phyloP scores from a whole-genome alignment of 2,329 filamentous ascomycete genomes.

The Ceratocystis colombiana region DNA sequence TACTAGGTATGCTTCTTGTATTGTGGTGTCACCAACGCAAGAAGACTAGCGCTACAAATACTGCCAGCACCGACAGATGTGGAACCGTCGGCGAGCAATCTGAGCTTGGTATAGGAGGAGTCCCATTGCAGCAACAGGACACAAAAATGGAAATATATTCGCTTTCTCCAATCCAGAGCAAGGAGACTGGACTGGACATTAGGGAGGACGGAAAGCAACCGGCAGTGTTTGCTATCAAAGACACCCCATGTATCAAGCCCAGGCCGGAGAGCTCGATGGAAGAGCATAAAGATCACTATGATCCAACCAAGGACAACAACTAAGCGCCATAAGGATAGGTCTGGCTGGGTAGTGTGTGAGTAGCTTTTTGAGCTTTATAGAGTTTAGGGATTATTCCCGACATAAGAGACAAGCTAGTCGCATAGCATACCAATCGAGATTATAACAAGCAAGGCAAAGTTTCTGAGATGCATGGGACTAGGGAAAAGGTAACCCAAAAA shows the following conservation, averaged over 20 bases:
- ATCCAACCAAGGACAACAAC: constrained; percentile 22
- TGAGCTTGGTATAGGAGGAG: not conserved
- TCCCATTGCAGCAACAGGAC: constrained; percentile 15
- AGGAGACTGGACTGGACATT: constrained; percentile 16
- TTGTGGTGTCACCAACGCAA: constrained; percentile 25
- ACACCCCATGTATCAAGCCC: not conserved
- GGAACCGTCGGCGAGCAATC: not conserved
- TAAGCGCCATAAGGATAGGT: not conserved
- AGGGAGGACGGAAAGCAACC: not conserved
- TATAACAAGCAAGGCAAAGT: not conserved
- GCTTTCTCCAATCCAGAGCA: constrained; percentile 17
- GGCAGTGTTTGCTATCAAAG: not conserved
- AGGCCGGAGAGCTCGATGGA: constrained; percentile 20
- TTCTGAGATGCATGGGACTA: not conserved
- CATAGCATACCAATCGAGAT: not conserved
- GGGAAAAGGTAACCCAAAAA: not conserved
- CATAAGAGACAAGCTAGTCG: not conserved
- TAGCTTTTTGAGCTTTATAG: not conserved
- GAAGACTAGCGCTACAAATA: constrained; percentile 7
- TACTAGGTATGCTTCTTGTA: constrained; percentile 21
- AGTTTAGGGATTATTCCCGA: not conserved
- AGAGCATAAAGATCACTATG: constrained; percentile 21
- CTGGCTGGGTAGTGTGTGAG: not conserved
- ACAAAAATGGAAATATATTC: constrained; percentile 5
- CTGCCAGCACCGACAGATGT: not conserved